These are phyloP conservation scores for Neofusicoccum laricinum DNA, from an alignment of 2,329 filamentous ascomycete species.

Conservation along the genomic window DNA sequence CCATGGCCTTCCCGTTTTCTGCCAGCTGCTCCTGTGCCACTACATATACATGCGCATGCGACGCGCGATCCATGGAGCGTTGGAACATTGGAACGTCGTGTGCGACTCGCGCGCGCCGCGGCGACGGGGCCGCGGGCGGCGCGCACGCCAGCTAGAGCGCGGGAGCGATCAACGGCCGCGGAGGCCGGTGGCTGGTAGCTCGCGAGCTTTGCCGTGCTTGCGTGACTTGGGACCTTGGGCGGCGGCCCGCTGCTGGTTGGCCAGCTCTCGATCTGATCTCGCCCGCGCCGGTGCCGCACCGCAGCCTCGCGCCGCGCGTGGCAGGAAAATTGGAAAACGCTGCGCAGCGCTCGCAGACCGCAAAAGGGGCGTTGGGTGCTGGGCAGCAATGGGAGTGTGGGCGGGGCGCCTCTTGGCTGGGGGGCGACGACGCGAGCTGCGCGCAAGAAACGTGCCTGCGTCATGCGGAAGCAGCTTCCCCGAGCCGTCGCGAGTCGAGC, in stretches of 20 bases:
- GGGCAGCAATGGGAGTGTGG: neutral
- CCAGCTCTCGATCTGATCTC: constrained; percentile 8
- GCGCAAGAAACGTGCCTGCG: constrained; percentile 7
- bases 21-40: constrained; percentile 14
- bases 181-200: neutral
- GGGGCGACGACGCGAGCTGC: neutral
- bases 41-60: constrained; percentile 8
- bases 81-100: constrained; percentile 7
- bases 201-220: neutral
- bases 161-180: constrained; percentile 2
- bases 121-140: neutral
- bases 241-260: neutral
- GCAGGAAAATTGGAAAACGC: neutral
- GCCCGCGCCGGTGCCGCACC: neutral
- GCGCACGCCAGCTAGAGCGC: neutral
- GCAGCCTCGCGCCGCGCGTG: neutral
- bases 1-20: constrained; percentile 15
- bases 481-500: neutral
- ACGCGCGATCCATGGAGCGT: constrained; percentile 1
- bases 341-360: neutral
- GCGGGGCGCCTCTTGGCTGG: neutral
- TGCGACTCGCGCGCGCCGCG: constrained; percentile 2
- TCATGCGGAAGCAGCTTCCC: constrained; percentile 10
- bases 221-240: constrained; percentile 9
- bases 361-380: constrained; percentile 5